A percentile compares a stretch with the other conserved stretches of the same genome.
Evolutionary conservation across 2,329 filamentous ascomycete species (phyloP).

Genomic region (Penicillium rolfsii): DNA sequence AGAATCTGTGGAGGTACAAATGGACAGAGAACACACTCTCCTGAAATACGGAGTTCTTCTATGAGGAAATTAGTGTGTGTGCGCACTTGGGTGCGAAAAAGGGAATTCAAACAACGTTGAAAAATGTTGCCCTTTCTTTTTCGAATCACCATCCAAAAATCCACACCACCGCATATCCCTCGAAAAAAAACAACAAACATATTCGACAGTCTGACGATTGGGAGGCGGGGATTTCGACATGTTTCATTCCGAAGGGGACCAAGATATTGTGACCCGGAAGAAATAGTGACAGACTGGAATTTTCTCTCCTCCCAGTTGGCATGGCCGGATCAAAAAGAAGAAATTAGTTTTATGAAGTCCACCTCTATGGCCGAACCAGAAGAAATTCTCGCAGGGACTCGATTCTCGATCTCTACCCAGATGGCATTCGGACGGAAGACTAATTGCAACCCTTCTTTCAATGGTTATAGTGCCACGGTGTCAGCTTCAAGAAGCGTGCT

Average conservation of each 20-base stretch:
- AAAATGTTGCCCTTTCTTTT: slow-evolving; percentile 10
- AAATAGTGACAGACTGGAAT: no score
- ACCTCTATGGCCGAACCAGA: slow-evolving; percentile 56
- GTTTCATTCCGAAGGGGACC: neutral
- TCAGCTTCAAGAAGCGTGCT: slow-evolving; percentile 99
- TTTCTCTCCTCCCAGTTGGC: neutral
- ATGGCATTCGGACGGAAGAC: slow-evolving; percentile 68
- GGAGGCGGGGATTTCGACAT: neutral
- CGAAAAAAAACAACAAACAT: neutral
- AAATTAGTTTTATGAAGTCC: slow-evolving; percentile 74
- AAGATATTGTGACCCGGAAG: neutral
- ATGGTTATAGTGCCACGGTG: slow-evolving; percentile 80
- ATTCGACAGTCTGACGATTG: slow-evolving; percentile 3
- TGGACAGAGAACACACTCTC: slow-evolving; percentile 42
- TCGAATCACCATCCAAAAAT: slow-evolving; percentile 15
- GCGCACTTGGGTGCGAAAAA: slow-evolving; percentile 14
- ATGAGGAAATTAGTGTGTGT: slow-evolving; percentile 25
- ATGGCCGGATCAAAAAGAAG: slow-evolving; percentile 36
- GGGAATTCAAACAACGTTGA: neutral
- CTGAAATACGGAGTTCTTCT: slow-evolving; percentile 28
- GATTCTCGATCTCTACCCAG: slow-evolving; percentile 30
- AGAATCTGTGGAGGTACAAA: slow-evolving; percentile 30
- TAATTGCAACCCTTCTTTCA: slow-evolving; percentile 55
- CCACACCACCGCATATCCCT: slow-evolving; percentile 18
- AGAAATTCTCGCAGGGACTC: slow-evolving; percentile 24